These are phyloP conservation scores for Linaria vulgaris DNA, from an alignment of 257 asterid species.

Conservation along the genomic window DNA sequence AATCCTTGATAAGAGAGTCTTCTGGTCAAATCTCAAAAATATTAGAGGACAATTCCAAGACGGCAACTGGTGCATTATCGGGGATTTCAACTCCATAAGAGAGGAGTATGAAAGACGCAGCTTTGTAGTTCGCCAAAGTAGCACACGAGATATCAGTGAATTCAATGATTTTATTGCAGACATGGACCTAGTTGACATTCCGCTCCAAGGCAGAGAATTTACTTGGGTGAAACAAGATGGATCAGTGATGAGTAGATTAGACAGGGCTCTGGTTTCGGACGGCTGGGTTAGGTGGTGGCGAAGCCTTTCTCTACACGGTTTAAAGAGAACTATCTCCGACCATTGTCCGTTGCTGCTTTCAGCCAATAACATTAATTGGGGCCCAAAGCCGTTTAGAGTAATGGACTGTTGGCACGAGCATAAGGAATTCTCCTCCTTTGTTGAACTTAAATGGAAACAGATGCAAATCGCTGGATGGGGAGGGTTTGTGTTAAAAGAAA, in stretches of 20 bases:
- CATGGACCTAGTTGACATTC: neutral
- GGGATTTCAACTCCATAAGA: neutral
- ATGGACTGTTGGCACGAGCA: neutral
- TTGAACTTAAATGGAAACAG: no score
- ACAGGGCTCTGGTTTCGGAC: neutral
- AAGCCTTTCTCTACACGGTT: neutral
- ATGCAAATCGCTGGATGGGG: no score
- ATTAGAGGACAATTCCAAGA: neutral
- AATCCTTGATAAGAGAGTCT: neutral
- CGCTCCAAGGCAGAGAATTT: neutral
- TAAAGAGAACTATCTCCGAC: neutral
- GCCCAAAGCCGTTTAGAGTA: neutral
- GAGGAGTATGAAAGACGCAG: no score
- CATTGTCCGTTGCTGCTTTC: neutral
- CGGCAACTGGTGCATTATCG: neutral
- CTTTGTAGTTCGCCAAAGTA: neutral
- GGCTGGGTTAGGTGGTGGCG: neutral
- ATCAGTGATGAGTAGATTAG: neutral
- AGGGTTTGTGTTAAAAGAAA: no score
- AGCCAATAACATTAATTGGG: neutral
- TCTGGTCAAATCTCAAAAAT: neutral
- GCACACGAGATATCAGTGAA: neutral
- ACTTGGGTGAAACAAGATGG: neutral
- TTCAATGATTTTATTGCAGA: neutral
- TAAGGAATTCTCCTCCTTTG: neutral